Conservation (phyloP, 1,139 yeast genomes). For the Pichia sp. region DNA sequence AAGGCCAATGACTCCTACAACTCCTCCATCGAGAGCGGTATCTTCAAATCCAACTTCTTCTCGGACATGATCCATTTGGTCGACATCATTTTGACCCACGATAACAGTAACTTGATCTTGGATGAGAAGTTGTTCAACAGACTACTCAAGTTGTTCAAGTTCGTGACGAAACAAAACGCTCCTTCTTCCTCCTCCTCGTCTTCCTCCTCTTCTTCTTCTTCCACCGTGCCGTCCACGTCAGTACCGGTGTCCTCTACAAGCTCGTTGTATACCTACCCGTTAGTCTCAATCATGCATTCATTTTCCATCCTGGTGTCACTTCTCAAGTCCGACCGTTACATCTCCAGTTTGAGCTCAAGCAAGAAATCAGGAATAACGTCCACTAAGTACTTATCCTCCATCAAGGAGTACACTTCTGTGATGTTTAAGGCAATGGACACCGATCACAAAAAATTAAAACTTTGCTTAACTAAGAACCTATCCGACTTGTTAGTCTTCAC, state of each 20-base stretch:
- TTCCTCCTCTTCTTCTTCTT: constrained; percentile 1
- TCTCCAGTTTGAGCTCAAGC: constrained; percentile 21
- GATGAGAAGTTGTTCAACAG: constrained; percentile 30
- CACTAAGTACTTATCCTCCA: constrained; percentile 22
- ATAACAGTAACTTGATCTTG: constrained; percentile 25
- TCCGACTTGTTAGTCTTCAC: constrained; percentile 31
- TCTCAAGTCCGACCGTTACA: constrained; percentile 30
- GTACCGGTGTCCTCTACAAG: constrained; percentile 7
- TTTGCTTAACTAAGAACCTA: constrained; percentile 28
- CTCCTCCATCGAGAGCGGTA: constrained; percentile 27
- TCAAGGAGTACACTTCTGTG: constrained; percentile 18
- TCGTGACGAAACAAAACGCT: constrained; percentile 20
- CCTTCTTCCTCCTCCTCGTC: constrained; percentile 6
- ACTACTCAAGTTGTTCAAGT: constrained; percentile 28
- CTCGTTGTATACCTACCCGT: constrained; percentile 27
- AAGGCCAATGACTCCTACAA: constrained; percentile 33
- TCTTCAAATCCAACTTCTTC: constrained; percentile 31
- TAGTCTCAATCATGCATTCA: constrained; percentile 28
- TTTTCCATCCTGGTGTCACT: constrained; percentile 27
- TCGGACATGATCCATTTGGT: constrained; percentile 28
- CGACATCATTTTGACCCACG: constrained; percentile 28
- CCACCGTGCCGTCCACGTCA: not conserved
- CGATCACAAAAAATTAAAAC: constrained; percentile 27
- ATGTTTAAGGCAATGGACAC: constrained; percentile 27
- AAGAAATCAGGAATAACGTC: constrained; percentile 20